Base-by-base conservation (phyloP, 2,329 filamentous ascomycete species). In the Chaetothyriales sp. region DNA sequence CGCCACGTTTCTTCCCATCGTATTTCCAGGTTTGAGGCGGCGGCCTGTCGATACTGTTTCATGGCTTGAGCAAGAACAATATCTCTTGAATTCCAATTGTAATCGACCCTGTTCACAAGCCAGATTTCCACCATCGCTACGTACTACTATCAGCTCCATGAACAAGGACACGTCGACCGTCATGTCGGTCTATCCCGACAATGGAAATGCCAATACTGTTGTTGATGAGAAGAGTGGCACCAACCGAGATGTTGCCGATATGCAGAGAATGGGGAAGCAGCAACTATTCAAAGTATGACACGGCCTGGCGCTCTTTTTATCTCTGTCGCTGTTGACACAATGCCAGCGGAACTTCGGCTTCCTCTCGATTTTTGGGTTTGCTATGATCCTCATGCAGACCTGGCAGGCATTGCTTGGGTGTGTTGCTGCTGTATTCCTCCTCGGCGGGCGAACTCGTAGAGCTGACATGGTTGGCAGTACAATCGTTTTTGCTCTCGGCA, bases 401-500 rank as follows among this genome's bases (percentile, higher is more conserved):
- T 69, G 67, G 67, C 65, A 68, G 50, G 65, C 62, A 8, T 58
- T 66, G 49, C 22, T 25, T 25, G 22, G 22, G 22, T 6, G 22
- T 4, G 22, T 25, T 4, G 22, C 22, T 25, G 22, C 6, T 3
- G 3, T 25, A 25, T 25, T n/a, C 4, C 63, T 80, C 22, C 3
- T 25, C 3, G 3, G 22, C 22, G 6, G 22, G 22, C 3, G 22
- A 25, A 25, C 22, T 25, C 6, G 22, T 25, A 25, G 22, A 25
- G 22, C 22, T 25, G 22, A 25, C 6, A 25, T 25, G 3, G 6
- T 25, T 6, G 72, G 72, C 46, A 77, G 77, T 37, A 74, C 77
- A 0, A 69, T 81, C 44, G 76, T 77, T 49, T 71, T 78, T 29
- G 77, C 76, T 5, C 72, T 78, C 9, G 71, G 72, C 52, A 71